Conservation (phyloP, 1,284 basidiomycete genomes). For the Heimioporus punctisporus region DNA sequence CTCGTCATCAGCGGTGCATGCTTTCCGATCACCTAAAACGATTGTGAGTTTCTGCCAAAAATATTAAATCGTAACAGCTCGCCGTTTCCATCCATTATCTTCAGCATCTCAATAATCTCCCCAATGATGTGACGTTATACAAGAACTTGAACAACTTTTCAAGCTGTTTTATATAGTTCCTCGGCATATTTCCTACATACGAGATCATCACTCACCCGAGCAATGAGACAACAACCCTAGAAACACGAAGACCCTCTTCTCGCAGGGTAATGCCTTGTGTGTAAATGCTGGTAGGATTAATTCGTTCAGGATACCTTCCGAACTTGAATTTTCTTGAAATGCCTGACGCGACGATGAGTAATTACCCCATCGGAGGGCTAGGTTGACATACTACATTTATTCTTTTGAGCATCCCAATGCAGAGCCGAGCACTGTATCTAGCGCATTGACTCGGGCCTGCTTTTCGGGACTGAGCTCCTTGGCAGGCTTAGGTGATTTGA, state of each 20-base stretch:
- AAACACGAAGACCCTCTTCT: slow-evolving; percentile 85
- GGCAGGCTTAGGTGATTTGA: slow-evolving; percentile 22
- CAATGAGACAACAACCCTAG: slow-evolving; percentile 93
- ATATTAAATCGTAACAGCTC: too few species aligned
- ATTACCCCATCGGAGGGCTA: too few species aligned
- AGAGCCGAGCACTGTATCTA: slow-evolving; percentile 84
- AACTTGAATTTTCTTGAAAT: slow-evolving; percentile 93
- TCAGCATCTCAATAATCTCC: too few species aligned
- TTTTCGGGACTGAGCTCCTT: slow-evolving; percentile 63
- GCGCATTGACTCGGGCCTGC: slow-evolving; percentile 58
- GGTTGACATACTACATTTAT: slow-evolving; percentile 75
- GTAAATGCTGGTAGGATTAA: slow-evolving; percentile 92
- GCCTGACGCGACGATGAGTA: slow-evolving; percentile 46
- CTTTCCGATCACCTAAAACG: too few species aligned
- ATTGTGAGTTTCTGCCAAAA: too few species aligned
- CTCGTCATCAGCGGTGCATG: too few species aligned
- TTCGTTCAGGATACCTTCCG: slow-evolving; percentile 90
- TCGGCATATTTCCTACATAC: too few species aligned
- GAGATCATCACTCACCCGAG: slow-evolving; percentile 50
- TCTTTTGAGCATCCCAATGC: slow-evolving; percentile 90
- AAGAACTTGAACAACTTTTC: too few species aligned
- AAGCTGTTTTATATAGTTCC: too few species aligned
- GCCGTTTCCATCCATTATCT: too few species aligned
- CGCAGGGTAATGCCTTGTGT: slow-evolving; percentile 81
- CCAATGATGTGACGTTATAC: too few species aligned